phyloP scores from a whole-genome alignment of 495 filamentous ascomycete species.

The Neurospora terricola region DNA sequence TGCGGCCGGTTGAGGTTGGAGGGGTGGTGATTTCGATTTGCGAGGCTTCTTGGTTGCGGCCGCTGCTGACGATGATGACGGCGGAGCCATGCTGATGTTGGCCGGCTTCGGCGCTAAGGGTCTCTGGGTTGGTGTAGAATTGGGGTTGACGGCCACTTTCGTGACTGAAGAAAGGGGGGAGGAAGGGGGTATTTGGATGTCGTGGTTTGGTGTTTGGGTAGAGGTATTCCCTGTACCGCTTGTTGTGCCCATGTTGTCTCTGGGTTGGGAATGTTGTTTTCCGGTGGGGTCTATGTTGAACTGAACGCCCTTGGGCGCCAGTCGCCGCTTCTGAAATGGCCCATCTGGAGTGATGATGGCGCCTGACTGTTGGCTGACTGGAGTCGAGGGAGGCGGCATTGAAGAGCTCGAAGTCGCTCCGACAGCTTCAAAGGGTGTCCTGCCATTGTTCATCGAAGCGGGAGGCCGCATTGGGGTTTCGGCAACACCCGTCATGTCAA shows the following conservation, averaged over 20 bases:
- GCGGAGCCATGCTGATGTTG: background rate
- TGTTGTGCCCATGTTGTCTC: background rate
- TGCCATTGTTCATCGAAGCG: slow-evolving; percentile 11
- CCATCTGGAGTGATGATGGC: background rate
- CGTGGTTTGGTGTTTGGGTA: background rate
- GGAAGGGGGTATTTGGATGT: background rate
- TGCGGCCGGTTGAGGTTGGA: slow-evolving; percentile 3
- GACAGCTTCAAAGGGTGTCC: slow-evolving; percentile 2
- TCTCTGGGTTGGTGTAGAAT: background rate
- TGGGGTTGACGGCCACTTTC: background rate
- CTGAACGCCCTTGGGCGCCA: background rate
- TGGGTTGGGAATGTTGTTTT: background rate
- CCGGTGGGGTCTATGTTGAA: slow-evolving; percentile 3
- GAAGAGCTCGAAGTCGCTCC: background rate
- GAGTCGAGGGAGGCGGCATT: background rate
- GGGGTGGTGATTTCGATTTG: slow-evolving; percentile 30
- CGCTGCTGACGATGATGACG: slow-evolving; percentile 5
- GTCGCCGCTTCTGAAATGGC: slow-evolving; percentile 7
- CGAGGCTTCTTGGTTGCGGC: slow-evolving; percentile 24
- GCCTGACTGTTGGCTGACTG: background rate
- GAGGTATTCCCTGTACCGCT: background rate
- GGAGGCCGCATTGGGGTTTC: slow-evolving; percentile 3
- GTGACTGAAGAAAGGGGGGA: background rate
- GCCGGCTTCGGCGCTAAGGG: slow-evolving; percentile 10
- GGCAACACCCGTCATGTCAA: slow-evolving; percentile 9